Evolutionary conservation across 1,284 basidiomycete genomes (phyloP).

Genomic region (Cutaneotrichosporon sp.): DNA sequence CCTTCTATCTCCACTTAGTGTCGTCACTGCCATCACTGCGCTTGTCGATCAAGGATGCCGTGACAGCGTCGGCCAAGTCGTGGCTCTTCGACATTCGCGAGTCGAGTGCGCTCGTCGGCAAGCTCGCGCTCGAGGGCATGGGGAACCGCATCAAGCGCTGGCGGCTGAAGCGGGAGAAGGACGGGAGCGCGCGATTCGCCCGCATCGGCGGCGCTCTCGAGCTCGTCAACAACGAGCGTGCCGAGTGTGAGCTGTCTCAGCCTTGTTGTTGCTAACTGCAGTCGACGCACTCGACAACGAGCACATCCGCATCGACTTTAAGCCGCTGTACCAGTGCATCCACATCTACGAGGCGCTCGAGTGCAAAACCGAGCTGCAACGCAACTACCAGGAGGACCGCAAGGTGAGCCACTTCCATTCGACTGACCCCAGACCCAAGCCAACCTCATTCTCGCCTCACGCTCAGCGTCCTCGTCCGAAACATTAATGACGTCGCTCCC

Average conservation of each 20-base stretch:
- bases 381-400: conserved; percentile 91
- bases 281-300: conserved; percentile 92
- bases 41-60: conserved; percentile 83
- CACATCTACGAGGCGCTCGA: conserved; percentile 94
- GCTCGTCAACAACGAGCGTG: conserved; percentile 87
- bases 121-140: conserved; percentile 87
- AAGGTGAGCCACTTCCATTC: conserved; percentile 60
- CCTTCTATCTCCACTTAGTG: conserved; percentile 87
- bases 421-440: conserved; percentile 75
- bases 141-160: conserved; percentile 78
- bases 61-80: conserved; percentile 91
- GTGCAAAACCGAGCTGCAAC: conserved; percentile 81
- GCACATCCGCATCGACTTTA: conserved; percentile 84
- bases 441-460: conserved; percentile 80
- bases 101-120: conserved; percentile 79
- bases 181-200: conserved; percentile 60
- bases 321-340: conserved; percentile 93
- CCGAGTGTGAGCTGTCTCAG: conserved; percentile 69
- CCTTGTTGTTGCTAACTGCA: conserved; percentile 45
- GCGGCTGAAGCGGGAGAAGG: conserved; percentile 72
- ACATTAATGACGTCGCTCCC: conserved; percentile 57
- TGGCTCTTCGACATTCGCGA: conserved; percentile 96
- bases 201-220: conserved; percentile 94
- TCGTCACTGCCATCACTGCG: conserved; percentile 88
- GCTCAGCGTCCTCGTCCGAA: conserved; percentile 52